Percentiles rank a stretch among this genome's conserved stretches.
phyloP scores from a whole-genome alignment of 78 protist species.

The Polysphondylium violaceum region DNA sequence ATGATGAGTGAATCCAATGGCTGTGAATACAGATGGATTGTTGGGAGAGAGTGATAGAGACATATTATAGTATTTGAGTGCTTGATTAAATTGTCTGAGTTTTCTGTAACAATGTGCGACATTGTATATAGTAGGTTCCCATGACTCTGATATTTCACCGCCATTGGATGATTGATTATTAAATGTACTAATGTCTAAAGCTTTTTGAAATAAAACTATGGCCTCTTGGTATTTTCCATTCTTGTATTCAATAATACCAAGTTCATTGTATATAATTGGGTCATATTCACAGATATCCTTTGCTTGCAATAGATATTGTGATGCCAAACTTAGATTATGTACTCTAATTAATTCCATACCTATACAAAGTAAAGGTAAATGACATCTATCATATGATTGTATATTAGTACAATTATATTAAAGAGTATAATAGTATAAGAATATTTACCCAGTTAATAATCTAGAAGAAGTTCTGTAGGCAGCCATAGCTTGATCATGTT shows the following conservation, averaged over 20 bases:
- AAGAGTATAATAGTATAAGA: background rate
- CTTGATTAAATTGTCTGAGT: conserved; percentile 19
- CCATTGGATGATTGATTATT: background rate
- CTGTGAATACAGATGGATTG: conserved; percentile 29
- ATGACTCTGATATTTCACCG: conserved; percentile 1
- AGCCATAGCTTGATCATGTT: conserved; percentile 83
- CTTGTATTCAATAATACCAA: conserved; percentile 67
- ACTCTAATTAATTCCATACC: conserved; percentile 82
- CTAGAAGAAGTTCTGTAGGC: conserved; percentile 79
- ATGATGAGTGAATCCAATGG: conserved; percentile 70
- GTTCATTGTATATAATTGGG: conserved; percentile 75
- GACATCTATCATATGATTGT: no score
- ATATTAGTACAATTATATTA: background rate
- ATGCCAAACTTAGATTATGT: conserved; percentile 61
- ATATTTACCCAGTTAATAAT: conserved; percentile 50
- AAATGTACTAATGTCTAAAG: conserved; percentile 32
- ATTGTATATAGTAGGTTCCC: conserved; percentile 75
- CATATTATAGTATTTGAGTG: conserved; percentile 42
- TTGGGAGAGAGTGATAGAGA: conserved; percentile 29
- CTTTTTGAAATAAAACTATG: conserved; percentile 12
- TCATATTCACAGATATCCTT: conserved; percentile 73
- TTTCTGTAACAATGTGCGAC: conserved; percentile 76
- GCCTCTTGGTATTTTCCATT: conserved; percentile 23
- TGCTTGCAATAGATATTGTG: conserved; percentile 54
- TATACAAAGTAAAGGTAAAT: conserved; percentile 45